Evolutionary conservation across 345 rosid species (phyloP), one percentile per base, ranked within the genome.

Genomic region (Gossypium bickii): DNA sequence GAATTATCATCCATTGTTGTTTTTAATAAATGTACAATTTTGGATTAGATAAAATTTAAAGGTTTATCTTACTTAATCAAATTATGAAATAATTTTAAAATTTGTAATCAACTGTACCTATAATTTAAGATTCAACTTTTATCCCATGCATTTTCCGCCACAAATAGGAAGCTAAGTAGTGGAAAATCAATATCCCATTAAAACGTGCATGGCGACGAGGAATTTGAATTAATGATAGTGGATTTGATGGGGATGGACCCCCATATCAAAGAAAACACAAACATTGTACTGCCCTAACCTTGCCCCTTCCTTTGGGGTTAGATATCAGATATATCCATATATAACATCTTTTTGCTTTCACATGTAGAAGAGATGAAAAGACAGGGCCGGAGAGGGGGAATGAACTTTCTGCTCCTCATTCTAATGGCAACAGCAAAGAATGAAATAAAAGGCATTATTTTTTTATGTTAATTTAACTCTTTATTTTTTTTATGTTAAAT

Each of bases 191-290:
- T 63, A 38, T 63, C 48, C 24, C 11, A 34, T 16, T n/a, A 64
- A 41, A 41, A 41, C 20, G n/a, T 64, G 25, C 68, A 64, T 64
- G 49, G 24, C 24, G 8, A 0, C 41, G 38, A 64, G 44, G 49
- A 41, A 41, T 17, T 41, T n/a, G 68, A 64, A 48, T n/a, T 34
- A 34, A 34, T 64, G 68, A 41, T 64, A 0, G 45, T 45, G 38
- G 52, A 67, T 67, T 45, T 12, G 71, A 45, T 22, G 38, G 55
- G 52, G 25, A 20, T 67, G 71, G 71, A 67, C 55, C 71, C 71
- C 34, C 52, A 48, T 15, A 48, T 48, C 15, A 48, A 34, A 34
- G 41, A n/a, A 25, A 64, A n/a, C 41, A 41, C 25, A 15, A 43
- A 8, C 13, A 60, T 16, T 60, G 51, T 41, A 24, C 25, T 41